Base-by-base conservation (phyloP, 495 filamentous ascomycete species). In the Xylaria nigripes region DNA sequence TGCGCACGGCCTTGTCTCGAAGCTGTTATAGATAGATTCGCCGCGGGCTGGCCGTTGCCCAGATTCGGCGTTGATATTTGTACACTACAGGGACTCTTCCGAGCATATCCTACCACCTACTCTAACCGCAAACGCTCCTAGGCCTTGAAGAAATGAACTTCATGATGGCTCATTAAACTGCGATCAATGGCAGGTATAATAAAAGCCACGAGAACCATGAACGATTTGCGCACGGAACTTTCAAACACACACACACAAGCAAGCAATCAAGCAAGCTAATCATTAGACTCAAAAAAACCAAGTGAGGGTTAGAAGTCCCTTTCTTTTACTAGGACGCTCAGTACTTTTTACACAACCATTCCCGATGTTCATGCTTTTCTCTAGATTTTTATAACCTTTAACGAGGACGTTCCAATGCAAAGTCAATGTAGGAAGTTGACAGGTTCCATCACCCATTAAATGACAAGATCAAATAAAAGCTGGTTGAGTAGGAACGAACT, bases 401-500 rank as follows among this genome's bases (percentile, higher is more conserved):
- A 13, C 8, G 29, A 15, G 27, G 10, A 38, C 22, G 25, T 29
- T 29, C 4, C 25, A 9, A 4, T 3, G 25, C 25, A 9, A 29
- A 4, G 25, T 3, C 3, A 29, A 29, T 29, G 25, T 30, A 10
- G 27, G 4, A 23, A 29, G 22, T 22, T 43, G 32, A 8, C 29
- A n/a, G 18, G 45, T 27, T 19, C 22, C 30, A 41, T 50, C 45
- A 56, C 34, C 27, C 48, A 51, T 44, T 24, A 34, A 12, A 54
- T 21, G 15, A 22, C 18, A 2, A 51, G 54, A 54, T 25, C 22
- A 57, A 16, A 34, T 13, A 21, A 12, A 21, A 21, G 12, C 16
- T 12, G 32, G 51, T 32, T 53, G 32, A 8, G 8, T 29, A 21
- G 42, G n/a, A n/a, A 36, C 6, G 16, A 48, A 19, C 21, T 48